Evolutionary conservation across 306 rosid genomes (phyloP).

Genomic region (Aeschynomene evenia): DNA sequence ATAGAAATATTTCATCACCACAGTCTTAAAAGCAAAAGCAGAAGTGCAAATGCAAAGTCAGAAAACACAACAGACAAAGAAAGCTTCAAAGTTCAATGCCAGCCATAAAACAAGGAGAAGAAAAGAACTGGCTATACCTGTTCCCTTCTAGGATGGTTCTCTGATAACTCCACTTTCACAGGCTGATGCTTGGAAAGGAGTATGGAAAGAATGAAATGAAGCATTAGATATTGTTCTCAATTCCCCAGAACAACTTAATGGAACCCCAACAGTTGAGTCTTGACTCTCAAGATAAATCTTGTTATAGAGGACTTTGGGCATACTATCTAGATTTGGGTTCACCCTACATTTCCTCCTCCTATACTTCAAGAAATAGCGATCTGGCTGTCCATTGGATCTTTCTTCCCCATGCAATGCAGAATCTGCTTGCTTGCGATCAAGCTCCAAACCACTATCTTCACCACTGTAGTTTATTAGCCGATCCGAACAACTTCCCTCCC

Average conservation of each 20-base stretch:
- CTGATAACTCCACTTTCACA: slow-evolving; percentile 25
- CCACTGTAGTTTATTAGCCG: slow-evolving; percentile 31
- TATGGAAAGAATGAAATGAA: slow-evolving; percentile 25
- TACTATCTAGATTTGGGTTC: slow-evolving; percentile 16
- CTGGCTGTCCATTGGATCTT: slow-evolving; percentile 30
- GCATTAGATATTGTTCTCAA: slow-evolving; percentile 16
- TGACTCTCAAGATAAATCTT: slow-evolving; percentile 21
- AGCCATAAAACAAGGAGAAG: background rate
- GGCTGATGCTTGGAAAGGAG: slow-evolving; percentile 28
- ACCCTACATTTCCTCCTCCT: slow-evolving; percentile 42
- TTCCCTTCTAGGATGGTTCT: slow-evolving; percentile 16
- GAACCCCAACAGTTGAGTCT: slow-evolving; percentile 13
- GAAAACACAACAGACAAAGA: slow-evolving; percentile 12
- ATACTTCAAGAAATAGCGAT: slow-evolving; percentile 50
- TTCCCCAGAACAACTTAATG: slow-evolving; percentile 22
- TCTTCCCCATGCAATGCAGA: slow-evolving; percentile 25
- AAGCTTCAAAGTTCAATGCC: background rate
- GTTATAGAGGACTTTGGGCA: background rate
- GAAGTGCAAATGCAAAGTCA: background rate
- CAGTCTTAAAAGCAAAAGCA: background rate
- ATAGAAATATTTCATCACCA: background rate
- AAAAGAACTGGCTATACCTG: slow-evolving; percentile 22
- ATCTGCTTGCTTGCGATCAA: slow-evolving; percentile 41
- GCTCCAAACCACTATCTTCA: slow-evolving; percentile 38
- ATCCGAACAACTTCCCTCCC: slow-evolving; percentile 51